These are phyloP conservation scores for Martiniozyma abietophila DNA, from an alignment of 805 yeast genomes.

Conservation along the genomic window DNA sequence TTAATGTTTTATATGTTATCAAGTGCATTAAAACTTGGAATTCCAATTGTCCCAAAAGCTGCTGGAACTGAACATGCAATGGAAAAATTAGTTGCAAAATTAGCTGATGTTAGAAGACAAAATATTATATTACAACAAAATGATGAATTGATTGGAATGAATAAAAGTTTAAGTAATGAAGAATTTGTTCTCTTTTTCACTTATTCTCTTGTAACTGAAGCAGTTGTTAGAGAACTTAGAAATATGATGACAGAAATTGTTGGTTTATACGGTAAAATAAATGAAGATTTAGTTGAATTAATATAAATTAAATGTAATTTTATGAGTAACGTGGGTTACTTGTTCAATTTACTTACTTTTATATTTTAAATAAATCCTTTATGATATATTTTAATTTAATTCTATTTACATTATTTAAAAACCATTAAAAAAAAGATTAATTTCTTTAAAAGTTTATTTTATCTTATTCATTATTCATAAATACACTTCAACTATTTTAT, in stretches of 20 bases:
- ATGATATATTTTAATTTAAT: not conserved
- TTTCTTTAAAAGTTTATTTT: not conserved
- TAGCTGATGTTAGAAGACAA: conserved; percentile 46
- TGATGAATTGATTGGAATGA: conserved; percentile 22
- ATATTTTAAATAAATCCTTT: not conserved
- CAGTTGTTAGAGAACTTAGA: conserved; percentile 57
- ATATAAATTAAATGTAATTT: conserved; percentile 1
- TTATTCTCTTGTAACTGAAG: conserved; percentile 61
- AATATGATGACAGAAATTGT: conserved; percentile 45
- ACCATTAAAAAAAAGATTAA: not conserved
- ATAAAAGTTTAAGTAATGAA: conserved; percentile 39
- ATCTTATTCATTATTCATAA: not conserved
- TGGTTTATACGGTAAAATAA: conserved; percentile 55
- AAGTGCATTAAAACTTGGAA: conserved; percentile 63
- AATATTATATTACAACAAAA: conserved; percentile 8
- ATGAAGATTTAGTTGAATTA: conserved; percentile 50
- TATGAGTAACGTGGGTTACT: too few species aligned
- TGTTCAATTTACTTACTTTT: not conserved
- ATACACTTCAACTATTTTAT: too few species aligned
- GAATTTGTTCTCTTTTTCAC: conserved; percentile 74
- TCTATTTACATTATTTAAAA: not conserved
- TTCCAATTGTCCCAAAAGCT: conserved; percentile 69
- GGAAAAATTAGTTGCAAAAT: conserved; percentile 55
- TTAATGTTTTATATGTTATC: conserved; percentile 71
- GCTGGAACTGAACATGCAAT: conserved; percentile 71